A percentile compares a stretch with the other conserved stretches of the same genome.
phyloP scores from a whole-genome alignment of 768 basidiomycete genomes.

The Calocybe gangraenosa region DNA sequence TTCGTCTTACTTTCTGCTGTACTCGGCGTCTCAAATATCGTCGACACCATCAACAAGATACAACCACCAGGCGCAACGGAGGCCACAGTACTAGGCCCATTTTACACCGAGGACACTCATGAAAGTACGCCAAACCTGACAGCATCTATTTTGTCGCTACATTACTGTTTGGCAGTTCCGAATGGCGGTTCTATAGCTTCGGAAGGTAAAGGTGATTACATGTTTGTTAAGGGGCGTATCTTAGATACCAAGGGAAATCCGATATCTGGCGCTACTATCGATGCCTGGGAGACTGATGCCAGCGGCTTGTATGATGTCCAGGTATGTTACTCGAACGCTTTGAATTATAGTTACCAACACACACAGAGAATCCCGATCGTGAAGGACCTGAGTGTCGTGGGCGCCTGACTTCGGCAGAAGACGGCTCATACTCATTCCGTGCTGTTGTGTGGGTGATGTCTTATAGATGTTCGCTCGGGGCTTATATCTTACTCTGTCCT shows the following conservation, averaged over 20 bases:
- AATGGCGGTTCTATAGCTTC: conserved; percentile 78
- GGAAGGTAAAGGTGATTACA: conserved; percentile 81
- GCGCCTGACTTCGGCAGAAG: conserved; percentile 48
- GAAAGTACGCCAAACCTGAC: conserved; percentile 43
- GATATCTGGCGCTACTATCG: conserved; percentile 61
- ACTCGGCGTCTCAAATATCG: conserved; percentile 72
- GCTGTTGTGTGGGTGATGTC: conserved; percentile 50
- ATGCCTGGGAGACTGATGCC: conserved; percentile 80
- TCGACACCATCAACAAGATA: conserved; percentile 72
- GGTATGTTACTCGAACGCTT: conserved; percentile 20
- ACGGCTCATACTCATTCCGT: conserved; percentile 67
- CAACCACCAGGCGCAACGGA: conserved; percentile 61
- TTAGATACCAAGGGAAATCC: conserved; percentile 61
- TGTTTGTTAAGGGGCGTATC: conserved; percentile 76
- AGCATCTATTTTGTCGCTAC: not conserved
- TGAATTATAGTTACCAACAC: too few species aligned
- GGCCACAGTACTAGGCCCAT: conserved; percentile 77
- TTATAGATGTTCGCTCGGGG: not conserved
- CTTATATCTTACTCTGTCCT: not conserved
- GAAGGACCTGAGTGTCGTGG: conserved; percentile 70
- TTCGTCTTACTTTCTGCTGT: conserved; percentile 82
- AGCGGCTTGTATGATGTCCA: conserved; percentile 43
- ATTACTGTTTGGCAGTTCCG: conserved; percentile 31
- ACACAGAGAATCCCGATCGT: conserved; percentile 57
- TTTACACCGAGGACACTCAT: conserved; percentile 76